Percentiles rank a stretch among this genome's conserved stretches.
These are phyloP conservation scores for Ochetophila trinervis DNA, from an alignment of 306 rosid species.

Conservation along the genomic window DNA sequence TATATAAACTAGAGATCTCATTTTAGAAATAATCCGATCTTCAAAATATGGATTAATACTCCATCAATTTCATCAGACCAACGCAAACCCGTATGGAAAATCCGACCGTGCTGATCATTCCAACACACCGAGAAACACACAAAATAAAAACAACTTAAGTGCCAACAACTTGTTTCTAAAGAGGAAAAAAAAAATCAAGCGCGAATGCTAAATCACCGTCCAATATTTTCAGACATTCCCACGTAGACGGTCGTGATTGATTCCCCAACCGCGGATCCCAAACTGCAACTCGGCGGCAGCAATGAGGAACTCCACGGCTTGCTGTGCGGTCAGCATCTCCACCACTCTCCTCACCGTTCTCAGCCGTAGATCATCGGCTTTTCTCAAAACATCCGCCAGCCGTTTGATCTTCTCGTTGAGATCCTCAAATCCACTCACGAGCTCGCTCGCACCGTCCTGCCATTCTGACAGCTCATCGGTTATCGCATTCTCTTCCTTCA, in stretches of 20 bases:
- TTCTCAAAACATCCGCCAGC: conserved; percentile 43
- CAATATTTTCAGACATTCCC: background rate
- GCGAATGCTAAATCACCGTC: background rate
- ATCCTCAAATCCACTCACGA: conserved; percentile 30
- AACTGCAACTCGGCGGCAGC: conserved; percentile 68
- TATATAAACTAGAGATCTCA: no score
- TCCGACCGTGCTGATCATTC: no score
- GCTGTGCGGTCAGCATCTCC: conserved; percentile 60
- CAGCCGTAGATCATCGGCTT: conserved; percentile 80
- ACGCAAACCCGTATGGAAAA: no score
- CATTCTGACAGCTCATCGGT: conserved; percentile 76
- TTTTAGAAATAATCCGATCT: no score
- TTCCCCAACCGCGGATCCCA: conserved; percentile 71
- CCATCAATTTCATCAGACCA: no score
- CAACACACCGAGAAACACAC: no score
- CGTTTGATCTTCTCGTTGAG: conserved; percentile 37
- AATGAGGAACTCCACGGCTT: conserved; percentile 64
- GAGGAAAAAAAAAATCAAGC: no score
- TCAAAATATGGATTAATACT: no score
- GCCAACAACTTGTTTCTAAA: no score
- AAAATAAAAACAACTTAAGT: no score
- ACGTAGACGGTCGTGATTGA: conserved; percentile 52
- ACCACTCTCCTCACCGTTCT: conserved; percentile 55
- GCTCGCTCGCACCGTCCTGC: conserved; percentile 71
- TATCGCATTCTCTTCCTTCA: conserved; percentile 75